Conservation (phyloP, 129 eudicot species). For the Calendula officinalis region DNA sequence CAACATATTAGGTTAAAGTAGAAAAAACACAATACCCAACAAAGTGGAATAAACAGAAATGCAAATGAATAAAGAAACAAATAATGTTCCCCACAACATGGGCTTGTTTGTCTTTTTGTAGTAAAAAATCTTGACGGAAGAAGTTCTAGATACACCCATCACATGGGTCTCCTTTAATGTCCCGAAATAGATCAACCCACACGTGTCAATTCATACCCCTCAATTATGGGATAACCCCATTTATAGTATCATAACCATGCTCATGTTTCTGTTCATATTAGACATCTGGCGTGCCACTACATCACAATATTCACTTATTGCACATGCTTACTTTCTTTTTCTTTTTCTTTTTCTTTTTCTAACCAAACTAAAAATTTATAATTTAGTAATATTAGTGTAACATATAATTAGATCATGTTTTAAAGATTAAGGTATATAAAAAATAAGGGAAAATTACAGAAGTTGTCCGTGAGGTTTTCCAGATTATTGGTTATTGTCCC, state of each 20-base stretch:
- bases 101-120: conserved; percentile 26
- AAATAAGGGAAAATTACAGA: no score
- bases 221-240: conserved; percentile 32
- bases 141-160: conserved; percentile 13
- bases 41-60: conserved; percentile 11
- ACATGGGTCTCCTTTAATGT: conserved; percentile 13
- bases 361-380: no score
- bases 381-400: no score
- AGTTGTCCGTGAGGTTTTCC: no score
- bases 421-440: no score
- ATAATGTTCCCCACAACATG: conserved; percentile 25
- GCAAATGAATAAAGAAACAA: conserved; percentile 14
- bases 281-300: conserved; percentile 21
- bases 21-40: conserved; percentile 19
- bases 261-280: neutral
- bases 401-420: no score
- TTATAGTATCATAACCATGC: neutral
- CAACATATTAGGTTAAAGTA: conserved; percentile 3
- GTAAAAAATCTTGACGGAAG: conserved; percentile 21
- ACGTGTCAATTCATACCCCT: conserved; percentile 30
- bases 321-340: conserved; percentile 38
- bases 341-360: no score
- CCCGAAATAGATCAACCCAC: conserved; percentile 14
- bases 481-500: no score
- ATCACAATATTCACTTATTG: conserved; percentile 7